Conservation (phyloP, 164 flowering plant species). For the Annona squamosa region DNA sequence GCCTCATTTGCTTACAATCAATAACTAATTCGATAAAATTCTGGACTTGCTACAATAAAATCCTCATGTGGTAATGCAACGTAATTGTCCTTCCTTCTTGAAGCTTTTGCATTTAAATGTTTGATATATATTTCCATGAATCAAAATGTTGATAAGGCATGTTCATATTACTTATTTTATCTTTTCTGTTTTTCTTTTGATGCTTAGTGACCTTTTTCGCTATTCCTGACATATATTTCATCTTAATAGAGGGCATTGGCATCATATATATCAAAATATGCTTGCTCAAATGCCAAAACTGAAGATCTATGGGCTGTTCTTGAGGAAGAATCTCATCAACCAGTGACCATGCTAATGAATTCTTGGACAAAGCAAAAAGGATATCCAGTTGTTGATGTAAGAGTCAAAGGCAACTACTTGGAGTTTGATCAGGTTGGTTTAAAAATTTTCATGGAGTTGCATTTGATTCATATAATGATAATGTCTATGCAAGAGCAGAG, state of each 20-base stretch:
- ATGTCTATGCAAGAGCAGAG: not conserved
- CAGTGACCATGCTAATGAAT: conserved; percentile 79
- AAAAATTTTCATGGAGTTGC: not conserved
- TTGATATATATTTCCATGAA: not conserved
- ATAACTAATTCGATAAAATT: too few species aligned
- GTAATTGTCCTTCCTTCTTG: too few species aligned
- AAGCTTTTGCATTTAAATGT: too few species aligned
- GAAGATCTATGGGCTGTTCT: conserved; percentile 93
- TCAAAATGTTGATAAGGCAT: not conserved
- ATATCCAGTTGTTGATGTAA: conserved; percentile 81
- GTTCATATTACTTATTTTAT: not conserved
- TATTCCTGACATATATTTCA: not conserved
- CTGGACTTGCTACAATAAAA: too few species aligned
- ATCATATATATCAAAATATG: conserved; percentile 67
- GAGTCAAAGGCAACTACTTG: conserved; percentile 46
- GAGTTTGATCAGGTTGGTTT: conserved; percentile 81
- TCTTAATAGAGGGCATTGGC: conserved; percentile 67
- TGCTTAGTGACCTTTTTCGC: not conserved
- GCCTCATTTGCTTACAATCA: too few species aligned
- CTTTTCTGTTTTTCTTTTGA: not conserved
- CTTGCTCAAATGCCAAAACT: conserved; percentile 80
- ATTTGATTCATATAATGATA: not conserved
- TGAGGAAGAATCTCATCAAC: conserved; percentile 84
- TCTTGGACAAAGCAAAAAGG: conserved; percentile 97
- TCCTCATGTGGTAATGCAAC: too few species aligned